Percentiles rank a stretch among this genome's conserved stretches.
Conservation (phyloP, 805 yeast genomes). For the Metschnikowia corniflorae region DNA sequence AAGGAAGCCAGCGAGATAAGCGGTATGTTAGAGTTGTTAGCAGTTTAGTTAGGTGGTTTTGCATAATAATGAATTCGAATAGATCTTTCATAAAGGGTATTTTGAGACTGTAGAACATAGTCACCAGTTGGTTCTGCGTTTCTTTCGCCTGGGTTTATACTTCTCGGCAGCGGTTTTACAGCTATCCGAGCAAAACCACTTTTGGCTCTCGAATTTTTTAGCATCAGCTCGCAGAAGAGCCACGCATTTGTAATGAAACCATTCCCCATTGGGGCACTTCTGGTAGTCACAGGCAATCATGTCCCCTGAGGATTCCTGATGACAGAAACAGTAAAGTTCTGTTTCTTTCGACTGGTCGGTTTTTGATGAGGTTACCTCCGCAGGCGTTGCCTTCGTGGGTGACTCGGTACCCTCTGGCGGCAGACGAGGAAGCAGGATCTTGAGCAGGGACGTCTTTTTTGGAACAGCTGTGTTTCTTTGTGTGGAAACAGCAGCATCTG, state of each 20-base stretch:
- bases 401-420: no score
- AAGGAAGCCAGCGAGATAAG: slow-evolving; percentile 84
- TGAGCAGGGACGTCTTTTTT: neutral
- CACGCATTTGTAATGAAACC: slow-evolving; percentile 47
- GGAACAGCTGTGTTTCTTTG: no score
- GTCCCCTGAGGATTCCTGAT: slow-evolving; percentile 27
- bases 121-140: slow-evolving; percentile 6
- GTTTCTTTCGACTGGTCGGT: slow-evolving; percentile 8
- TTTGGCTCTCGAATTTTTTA: slow-evolving; percentile 28
- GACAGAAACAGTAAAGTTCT: slow-evolving; percentile 23
- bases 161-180: slow-evolving; percentile 22
- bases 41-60: slow-evolving; percentile 22
- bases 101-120: no score
- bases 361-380: no score
- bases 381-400: no score
- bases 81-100: no score
- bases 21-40: slow-evolving; percentile 89
- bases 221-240: slow-evolving; percentile 40
- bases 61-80: no score
- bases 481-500: neutral
- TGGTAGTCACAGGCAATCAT: slow-evolving; percentile 31
- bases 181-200: slow-evolving; percentile 39
- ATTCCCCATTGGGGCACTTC: slow-evolving; percentile 42
- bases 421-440: neutral
- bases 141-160: slow-evolving; percentile 3